Evolutionary conservation across 257 asterid species (phyloP).

Genomic region (Solanum peruvianum): DNA sequence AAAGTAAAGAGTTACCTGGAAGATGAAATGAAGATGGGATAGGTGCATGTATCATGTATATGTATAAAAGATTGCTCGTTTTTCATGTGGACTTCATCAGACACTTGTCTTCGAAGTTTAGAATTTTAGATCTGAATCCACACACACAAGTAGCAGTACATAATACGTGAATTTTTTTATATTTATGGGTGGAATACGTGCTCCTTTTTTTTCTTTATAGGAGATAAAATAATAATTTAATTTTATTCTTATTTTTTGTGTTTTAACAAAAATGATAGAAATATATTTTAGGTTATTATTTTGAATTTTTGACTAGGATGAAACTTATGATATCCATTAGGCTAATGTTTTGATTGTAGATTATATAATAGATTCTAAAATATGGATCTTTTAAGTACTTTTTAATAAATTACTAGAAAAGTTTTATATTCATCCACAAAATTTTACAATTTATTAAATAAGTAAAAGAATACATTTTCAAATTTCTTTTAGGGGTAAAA

Average conservation of each 20-base stretch:
- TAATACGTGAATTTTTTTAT: background rate
- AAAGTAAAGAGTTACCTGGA: background rate
- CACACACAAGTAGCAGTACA: background rate
- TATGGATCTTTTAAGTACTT: too few relatives aligned
- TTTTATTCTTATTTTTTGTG: too few relatives aligned
- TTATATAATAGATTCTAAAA: too few relatives aligned
- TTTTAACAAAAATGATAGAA: background rate
- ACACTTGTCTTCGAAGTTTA: background rate
- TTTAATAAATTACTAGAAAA: too few relatives aligned
- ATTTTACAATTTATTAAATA: background rate
- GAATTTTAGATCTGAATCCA: conserved; percentile 4
- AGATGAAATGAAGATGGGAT: background rate
- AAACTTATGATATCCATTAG: too few relatives aligned
- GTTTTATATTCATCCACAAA: too few relatives aligned
- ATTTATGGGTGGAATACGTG: background rate
- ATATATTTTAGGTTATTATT: background rate
- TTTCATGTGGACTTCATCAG: conserved; percentile 3
- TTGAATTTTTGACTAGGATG: background rate
- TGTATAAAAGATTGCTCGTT: background rate
- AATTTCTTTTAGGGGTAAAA: background rate
- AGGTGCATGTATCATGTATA: background rate
- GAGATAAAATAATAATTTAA: background rate
- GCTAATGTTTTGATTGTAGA: background rate
- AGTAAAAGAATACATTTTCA: background rate
- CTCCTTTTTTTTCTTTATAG: background rate